Evolutionary conservation across 192 early-diverging fungal genomes (phyloP), one percentile per base, ranked within the genome.

Genomic region (Coemansia furcata): DNA sequence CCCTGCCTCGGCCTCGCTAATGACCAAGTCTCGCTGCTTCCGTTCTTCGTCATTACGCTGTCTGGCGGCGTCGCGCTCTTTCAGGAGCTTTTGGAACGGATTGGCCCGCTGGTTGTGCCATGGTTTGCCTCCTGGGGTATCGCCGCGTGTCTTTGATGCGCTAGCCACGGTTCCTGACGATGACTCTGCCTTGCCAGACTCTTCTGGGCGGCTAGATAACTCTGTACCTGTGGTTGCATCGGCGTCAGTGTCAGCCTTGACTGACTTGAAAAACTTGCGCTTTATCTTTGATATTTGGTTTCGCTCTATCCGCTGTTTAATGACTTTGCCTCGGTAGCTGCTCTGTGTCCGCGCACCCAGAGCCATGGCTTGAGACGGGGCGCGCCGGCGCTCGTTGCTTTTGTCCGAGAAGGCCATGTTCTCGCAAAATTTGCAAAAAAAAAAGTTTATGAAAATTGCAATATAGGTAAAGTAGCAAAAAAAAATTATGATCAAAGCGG

Each of bases 241-340:
- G 0, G 23, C 5, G 19, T 65, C 37, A 4, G 68, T 64, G 6
- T 72, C 76, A n/a, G 33, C 42, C 36, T 64, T 57, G 47, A 81
- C 66, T 42, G 68, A 67, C 65, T 76, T 81, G 49, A 70, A 81
- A 57, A 71, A 81, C 61, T 76, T 81, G 47, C 74, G 37, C 38
- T 73, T 81, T 9, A 81, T 65, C 60, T 68, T 67, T 54, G 79
- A 76, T 19, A 57, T 37, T 21, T 72, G 69, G 68, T 72, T 81
- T n/a, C 79, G 69, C 66, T 81, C 79, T 43, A 81, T 81, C 23
- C 73, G 61, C 69, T 81, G 42, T 47, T 81, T 81, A 46, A 81
- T 70, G 12, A 76, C 43, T 29, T 67, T 72, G 46, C 79, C 79
- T 19, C 71, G 65, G 62, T 81, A 81, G 15, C 63, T 62, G 52